phyloP scores from a whole-genome alignment of 2,329 filamentous ascomycete species.

The Scedosporium minutisporum region DNA sequence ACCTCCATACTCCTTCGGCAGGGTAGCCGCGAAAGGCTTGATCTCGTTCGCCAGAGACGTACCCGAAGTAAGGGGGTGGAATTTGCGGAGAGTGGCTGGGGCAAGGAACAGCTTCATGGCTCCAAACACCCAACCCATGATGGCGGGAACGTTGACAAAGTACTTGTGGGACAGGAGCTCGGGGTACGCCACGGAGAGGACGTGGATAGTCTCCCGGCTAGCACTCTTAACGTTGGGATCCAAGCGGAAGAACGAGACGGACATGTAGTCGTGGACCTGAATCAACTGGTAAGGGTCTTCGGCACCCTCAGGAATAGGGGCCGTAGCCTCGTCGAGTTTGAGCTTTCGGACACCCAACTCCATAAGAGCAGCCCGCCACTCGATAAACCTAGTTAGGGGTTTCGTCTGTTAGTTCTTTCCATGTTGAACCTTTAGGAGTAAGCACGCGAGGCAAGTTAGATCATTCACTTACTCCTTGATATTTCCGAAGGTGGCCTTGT shows the following conservation, averaged over 20 bases:
- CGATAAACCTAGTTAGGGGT: conserved; percentile 52
- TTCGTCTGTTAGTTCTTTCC: not conserved
- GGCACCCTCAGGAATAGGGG: conserved; percentile 61
- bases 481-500: conserved; percentile 75
- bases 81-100: conserved; percentile 66
- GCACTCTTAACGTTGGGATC: conserved; percentile 67
- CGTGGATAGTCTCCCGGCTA: conserved; percentile 69
- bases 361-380: conserved; percentile 86
- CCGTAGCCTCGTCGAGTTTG: conserved; percentile 56
- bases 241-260: conserved; percentile 76
- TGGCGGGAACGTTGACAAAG: conserved; percentile 83
- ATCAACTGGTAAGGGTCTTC: conserved; percentile 82
- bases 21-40: conserved; percentile 46
- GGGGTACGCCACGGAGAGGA: conserved; percentile 76
- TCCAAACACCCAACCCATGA: conserved; percentile 83
- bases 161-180: conserved; percentile 81
- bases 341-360: conserved; percentile 73
- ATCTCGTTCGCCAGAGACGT: conserved; percentile 54
- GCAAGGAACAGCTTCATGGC: conserved; percentile 69
- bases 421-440: not conserved
- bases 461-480: conserved; percentile 57
- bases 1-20: conserved; percentile 75
- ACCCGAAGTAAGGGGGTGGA: conserved; percentile 69
- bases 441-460: not conserved
- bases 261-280: conserved; percentile 89